Evolutionary conservation across 2,329 filamentous ascomycete genomes (phyloP).

Genomic region (Neoscytalidium dimidiatum): DNA sequence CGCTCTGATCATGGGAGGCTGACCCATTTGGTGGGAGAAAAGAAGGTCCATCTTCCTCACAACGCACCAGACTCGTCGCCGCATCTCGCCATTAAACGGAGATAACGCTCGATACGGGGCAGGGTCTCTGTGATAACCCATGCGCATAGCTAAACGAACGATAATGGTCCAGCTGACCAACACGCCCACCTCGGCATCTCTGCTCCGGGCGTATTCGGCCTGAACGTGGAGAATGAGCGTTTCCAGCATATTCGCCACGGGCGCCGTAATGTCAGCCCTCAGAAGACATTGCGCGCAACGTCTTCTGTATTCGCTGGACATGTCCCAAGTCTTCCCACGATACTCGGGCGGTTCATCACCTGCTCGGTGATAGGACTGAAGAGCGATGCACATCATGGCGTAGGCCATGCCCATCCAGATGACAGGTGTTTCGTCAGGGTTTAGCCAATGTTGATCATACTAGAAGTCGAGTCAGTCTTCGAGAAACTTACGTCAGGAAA

Average conservation of each 20-base stretch:
- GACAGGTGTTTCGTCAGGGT: conserved; percentile 69
- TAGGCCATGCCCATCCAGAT: conserved; percentile 81
- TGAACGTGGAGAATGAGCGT: conserved; percentile 75
- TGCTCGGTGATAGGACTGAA: conserved; percentile 77
- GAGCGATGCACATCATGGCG: conserved; percentile 72
- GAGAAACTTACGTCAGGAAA: not conserved
- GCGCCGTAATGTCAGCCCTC: conserved; percentile 75
- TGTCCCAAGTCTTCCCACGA: conserved; percentile 60
- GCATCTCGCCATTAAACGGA: conserved; percentile 75
- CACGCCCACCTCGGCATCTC: conserved; percentile 71
- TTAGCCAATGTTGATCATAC: conserved; percentile 69
- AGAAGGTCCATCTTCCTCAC: conserved; percentile 73
- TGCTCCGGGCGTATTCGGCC: conserved; percentile 71
- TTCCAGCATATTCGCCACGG: conserved; percentile 74
- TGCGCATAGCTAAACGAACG: conserved; percentile 65
- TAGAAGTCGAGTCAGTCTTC: conserved; percentile 27
- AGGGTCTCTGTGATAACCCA: conserved; percentile 78
- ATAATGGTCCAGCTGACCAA: conserved; percentile 63
- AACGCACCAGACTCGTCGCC: conserved; percentile 64
- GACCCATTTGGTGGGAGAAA: conserved; percentile 71
- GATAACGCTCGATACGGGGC: conserved; percentile 72
- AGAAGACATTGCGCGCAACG: conserved; percentile 78
- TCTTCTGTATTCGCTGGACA: conserved; percentile 61
- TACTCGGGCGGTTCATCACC: conserved; percentile 80
- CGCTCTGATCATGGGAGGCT: conserved; percentile 68